phyloP scores from a whole-genome alignment of 805 yeast genomes.

The Teunomyces funiuensis region DNA sequence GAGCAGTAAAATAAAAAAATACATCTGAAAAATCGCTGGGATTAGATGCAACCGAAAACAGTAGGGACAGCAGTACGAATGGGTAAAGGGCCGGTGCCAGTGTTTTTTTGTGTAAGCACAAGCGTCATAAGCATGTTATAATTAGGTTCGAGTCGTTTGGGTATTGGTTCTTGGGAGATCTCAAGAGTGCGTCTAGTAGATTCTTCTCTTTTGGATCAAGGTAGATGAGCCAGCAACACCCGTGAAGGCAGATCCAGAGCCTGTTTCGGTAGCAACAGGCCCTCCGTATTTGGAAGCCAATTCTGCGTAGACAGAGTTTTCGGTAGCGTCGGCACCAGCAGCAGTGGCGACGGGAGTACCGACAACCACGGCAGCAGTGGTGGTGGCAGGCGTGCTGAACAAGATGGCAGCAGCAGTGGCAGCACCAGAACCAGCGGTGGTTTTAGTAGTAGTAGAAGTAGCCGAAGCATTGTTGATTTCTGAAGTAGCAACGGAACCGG shows the following conservation, averaged over 20 bases:
- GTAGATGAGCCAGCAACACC: conserved; percentile 7
- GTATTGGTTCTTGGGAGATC: neutral
- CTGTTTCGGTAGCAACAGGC: conserved; percentile 4
- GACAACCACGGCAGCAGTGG: conserved; percentile 9
- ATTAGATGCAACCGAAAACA: conserved; percentile 3
- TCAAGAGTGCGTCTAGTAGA: conserved; percentile 11
- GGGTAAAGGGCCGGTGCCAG: neutral
- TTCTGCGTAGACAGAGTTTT: conserved; percentile 11
- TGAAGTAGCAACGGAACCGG: conserved; percentile 25
- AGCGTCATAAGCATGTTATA: conserved; percentile 2
- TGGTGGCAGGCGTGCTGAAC: conserved; percentile 13
- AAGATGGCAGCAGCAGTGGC: conserved; percentile 11
- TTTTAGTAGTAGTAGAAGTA: conserved; percentile 13
- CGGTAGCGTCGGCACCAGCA: conserved; percentile 8
- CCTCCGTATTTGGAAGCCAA: conserved; percentile 13
- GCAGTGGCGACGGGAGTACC: conserved; percentile 10
- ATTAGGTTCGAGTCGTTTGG: neutral
- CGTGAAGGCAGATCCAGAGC: conserved; percentile 4
- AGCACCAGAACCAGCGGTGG: conserved; percentile 14
- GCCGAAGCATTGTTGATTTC: conserved; percentile 16
- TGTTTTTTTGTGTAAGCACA: neutral
- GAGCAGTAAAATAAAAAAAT: conserved; percentile 1
- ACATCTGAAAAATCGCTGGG: conserved; percentile 1
- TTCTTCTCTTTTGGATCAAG: conserved; percentile 14
- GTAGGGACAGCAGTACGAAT: neutral